Evolutionary conservation across 495 filamentous ascomycete species (phyloP), one percentile per base, ranked within the genome.

Genomic region (Penicillium salamii): DNA sequence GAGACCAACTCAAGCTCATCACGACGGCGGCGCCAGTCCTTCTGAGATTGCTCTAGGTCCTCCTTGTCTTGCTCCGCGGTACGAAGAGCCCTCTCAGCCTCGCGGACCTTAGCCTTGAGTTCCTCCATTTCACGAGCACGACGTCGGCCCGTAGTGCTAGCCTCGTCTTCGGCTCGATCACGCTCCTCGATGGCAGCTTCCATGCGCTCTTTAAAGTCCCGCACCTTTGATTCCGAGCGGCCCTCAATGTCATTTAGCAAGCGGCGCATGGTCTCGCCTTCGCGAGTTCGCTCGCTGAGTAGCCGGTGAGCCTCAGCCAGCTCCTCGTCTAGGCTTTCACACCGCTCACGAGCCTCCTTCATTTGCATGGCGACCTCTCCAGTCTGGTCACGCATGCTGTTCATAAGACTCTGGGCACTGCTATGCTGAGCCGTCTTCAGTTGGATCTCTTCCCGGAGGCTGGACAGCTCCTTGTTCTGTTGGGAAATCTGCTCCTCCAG

Each of bases 221-320:
- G 82, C 5, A 89, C 77, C 59, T 89, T 87, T 29, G 75, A 70
- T 29, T 96, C 91, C 9, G 93, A 79, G 33, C 89, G 79, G 46
- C 86, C 78, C 62, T 97, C 91, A 18, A 90, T 89, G 48, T 97
- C 93, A 37, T 83, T 85, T 7, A 98, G 75, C 39, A 97, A 75
- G 19, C 90, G 78, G 31, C 93, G 81, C 92, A 98, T 97, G 2
- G 90, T 97, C 67, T 98, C 92, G 3, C 83, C 89, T 68, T 98
- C 95, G 18, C 93, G 83, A n/a, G 88, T 92, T 14, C 95, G 84
- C 67, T 97, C 95, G 34, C 76, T 81, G n/a, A 98, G 79, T 42
- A 97, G 79, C 38, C 90, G 80, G 50, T 95, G 91, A 12, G 89
- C 83, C 59, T 98, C 95, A 14, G 82, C 82, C 7, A 97, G 76